Conservation (phyloP, 208 protist species). For the Leishmania braziliensis region DNA sequence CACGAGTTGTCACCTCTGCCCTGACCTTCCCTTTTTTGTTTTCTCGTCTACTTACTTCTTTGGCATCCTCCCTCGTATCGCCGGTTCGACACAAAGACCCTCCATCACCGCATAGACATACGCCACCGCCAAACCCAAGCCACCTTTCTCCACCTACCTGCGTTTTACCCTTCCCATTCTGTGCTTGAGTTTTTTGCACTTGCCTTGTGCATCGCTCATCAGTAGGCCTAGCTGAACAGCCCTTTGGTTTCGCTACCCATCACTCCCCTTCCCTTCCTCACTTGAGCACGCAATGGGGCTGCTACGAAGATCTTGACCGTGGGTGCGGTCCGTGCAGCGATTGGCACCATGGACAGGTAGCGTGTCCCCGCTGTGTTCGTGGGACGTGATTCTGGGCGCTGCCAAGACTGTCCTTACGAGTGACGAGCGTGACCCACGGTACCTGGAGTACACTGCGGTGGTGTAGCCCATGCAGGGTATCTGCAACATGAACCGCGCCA, state of each 20-base stretch:
- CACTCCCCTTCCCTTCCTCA: background rate
- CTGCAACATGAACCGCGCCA: slow-evolving; percentile 63
- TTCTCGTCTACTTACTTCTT: too few species aligned
- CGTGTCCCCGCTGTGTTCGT: slow-evolving; percentile 35
- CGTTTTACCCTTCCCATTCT: background rate
- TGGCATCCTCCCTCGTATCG: background rate
- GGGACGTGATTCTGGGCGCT: slow-evolving; percentile 38
- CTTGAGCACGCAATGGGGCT: background rate
- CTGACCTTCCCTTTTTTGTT: background rate
- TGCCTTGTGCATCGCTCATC: background rate
- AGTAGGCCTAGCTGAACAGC: background rate
- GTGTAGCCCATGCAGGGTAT: slow-evolving; percentile 59
- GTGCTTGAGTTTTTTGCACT: background rate
- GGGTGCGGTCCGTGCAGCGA: slow-evolving; percentile 47
- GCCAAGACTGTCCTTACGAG: slow-evolving; percentile 37
- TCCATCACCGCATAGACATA: background rate
- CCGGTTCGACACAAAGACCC: background rate
- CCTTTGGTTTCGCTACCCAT: background rate
- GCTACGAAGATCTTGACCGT: slow-evolving; percentile 45
- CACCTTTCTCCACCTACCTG: background rate
- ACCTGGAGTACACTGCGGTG: slow-evolving; percentile 61
- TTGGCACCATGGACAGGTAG: slow-evolving; percentile 52
- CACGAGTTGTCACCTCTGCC: background rate
- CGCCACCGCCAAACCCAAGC: background rate
- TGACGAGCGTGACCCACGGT: slow-evolving; percentile 44